Base-by-base conservation (phyloP, 495 filamentous ascomycete genomes). In the Geopyxis carbonaria region DNA sequence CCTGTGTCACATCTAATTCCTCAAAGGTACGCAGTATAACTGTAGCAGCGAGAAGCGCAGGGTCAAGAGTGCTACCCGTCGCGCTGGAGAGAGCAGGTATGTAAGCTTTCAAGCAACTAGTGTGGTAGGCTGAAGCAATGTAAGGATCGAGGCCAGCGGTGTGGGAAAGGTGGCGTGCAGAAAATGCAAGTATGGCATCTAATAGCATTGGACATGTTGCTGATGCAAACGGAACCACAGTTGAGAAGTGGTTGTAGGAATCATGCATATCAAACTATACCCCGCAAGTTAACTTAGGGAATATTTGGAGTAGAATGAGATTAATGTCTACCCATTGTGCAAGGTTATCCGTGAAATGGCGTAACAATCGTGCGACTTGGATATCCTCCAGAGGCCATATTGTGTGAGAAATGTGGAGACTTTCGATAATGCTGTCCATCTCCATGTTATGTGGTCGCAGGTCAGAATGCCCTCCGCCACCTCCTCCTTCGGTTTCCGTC, bases 181-280 rank as follows among this genome's bases (percentile, higher is more conserved):
- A 22, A 2, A 39, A 25, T 14, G 36, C 36, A 2, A 39, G 36
- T 7, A 39, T 39, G n/a, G 36, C 36, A 15, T 30, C 30, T 15
- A 39, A 10, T 7, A 39, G 36, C 36, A 39, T 39, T 5, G 36
- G 36, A 15, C 24, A 28, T 1, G 23, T 39, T 10, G 36, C 22
- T 10, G 9, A n/a, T 10, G 13, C 11, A 1, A 29, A 15, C 16
- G 36, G 36, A 15, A 39, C 36, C n/a, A 29, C 22, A 13, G 36
- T 39, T 3, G 8, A n/a, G 18, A 39, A 39, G 22, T 39, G 36
- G 22, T 19, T 14, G 7, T 13, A 15, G 4, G 7, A 7, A 18
- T 39, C 36, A 25, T 28, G 36, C 8, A 39, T 30, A 39, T 39
- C 36, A 29, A 21, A 29, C 36, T 39, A 19, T 28, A 10, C 14